These are phyloP conservation scores for Schizochytrium sp. DNA, from an alignment of 108 stramenopile genomes.

Conservation along the genomic window DNA sequence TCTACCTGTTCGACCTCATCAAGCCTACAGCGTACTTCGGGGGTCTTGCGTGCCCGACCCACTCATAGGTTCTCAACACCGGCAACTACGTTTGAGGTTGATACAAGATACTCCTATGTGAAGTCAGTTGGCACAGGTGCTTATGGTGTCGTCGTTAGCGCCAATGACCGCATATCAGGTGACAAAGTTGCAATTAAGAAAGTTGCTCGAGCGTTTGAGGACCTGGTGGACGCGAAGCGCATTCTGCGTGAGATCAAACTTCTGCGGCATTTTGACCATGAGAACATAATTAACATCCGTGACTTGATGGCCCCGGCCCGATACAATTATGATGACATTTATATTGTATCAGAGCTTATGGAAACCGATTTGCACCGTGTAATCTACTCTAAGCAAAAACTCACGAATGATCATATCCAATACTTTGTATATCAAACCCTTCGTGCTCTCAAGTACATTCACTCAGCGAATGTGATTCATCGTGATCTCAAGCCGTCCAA, in stretches of 20 bases:
- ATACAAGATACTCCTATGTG: constrained; percentile 31
- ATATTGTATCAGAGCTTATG: constrained; percentile 78
- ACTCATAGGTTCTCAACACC: constrained; percentile 35
- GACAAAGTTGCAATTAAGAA: constrained; percentile 82
- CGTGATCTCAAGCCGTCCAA: constrained; percentile 77
- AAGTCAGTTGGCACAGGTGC: constrained; percentile 34
- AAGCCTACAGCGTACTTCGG: neutral
- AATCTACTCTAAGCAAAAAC: constrained; percentile 73
- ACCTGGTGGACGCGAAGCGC: constrained; percentile 79
- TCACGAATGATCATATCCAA: constrained; percentile 75
- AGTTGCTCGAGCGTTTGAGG: constrained; percentile 73
- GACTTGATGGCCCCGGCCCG: constrained; percentile 76
- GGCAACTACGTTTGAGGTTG: constrained; percentile 34
- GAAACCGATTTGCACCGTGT: constrained; percentile 78
- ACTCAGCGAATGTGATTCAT: constrained; percentile 78
- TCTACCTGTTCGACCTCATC: neutral
- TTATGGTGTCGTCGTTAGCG: constrained; percentile 40
- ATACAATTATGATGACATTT: constrained; percentile 87
- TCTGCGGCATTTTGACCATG: constrained; percentile 88
- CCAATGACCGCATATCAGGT: constrained; percentile 58
- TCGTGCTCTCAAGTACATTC: constrained; percentile 74
- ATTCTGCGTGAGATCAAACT: constrained; percentile 82
- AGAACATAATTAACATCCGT: constrained; percentile 84
- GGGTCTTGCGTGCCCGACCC: neutral
- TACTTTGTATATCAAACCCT: constrained; percentile 79